Percentiles rank a stretch among this genome's conserved stretches.
Conservation (phyloP, 108 stramenopile species). For the Skeletonema grethae region DNA sequence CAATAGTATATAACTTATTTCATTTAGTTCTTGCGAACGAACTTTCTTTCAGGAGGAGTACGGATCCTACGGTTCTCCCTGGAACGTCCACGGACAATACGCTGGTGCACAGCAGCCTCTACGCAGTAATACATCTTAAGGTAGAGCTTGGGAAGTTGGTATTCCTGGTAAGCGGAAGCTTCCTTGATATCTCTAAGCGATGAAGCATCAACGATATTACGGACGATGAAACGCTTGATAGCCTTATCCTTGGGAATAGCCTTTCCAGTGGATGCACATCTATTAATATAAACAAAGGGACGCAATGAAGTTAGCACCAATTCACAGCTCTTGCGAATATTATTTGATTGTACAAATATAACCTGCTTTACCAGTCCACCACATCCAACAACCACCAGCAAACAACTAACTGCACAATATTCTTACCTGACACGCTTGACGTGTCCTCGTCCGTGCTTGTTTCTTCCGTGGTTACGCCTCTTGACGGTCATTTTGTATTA, state of each 20-base stretch:
- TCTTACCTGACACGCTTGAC: constrained; percentile 94
- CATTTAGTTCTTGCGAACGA: constrained; percentile 45
- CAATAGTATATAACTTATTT: constrained; percentile 13
- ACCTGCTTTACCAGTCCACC: constrained; percentile 2
- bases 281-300: constrained; percentile 15
- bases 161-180: constrained; percentile 98
- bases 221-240: constrained; percentile 99
- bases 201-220: constrained; percentile 99
- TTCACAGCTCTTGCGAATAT: background rate
- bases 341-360: background rate
- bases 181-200: constrained; percentile 99
- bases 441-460: constrained; percentile 99
- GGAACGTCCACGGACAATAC: constrained; percentile 98
- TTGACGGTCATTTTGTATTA: constrained; percentile 95
- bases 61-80: constrained; percentile 90
- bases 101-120: constrained; percentile 99
- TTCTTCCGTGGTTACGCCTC: constrained; percentile 98
- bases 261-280: constrained; percentile 98
- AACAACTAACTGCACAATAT: background rate
- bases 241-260: constrained; percentile 99
- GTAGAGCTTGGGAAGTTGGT: constrained; percentile 99
- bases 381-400: constrained; percentile 7
- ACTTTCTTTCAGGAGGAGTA: constrained; percentile 83
- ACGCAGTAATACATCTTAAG: constrained; percentile 99
- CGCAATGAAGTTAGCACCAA: background rate